Percentiles rank a stretch among this genome's conserved stretches.
Evolutionary conservation across 345 rosid species (phyloP).

Genomic region (Linum lewisii): DNA sequence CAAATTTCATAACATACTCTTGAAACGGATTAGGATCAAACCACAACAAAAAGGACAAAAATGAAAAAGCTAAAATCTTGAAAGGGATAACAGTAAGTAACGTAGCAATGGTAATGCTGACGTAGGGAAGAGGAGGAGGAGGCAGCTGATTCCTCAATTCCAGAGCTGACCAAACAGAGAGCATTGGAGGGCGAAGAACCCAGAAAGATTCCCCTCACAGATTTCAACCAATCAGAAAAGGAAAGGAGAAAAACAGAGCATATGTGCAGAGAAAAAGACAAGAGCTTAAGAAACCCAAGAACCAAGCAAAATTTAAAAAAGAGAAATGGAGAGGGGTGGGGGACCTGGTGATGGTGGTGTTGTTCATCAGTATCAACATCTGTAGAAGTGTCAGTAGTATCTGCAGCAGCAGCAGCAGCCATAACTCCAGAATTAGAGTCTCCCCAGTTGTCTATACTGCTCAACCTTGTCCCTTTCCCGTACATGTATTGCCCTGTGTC

Average conservation of each 20-base stretch:
- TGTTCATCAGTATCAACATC: neutral
- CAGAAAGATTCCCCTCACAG: neutral
- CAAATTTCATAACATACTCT: too few species aligned
- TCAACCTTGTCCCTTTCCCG: neutral
- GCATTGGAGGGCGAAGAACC: slow-evolving; percentile 16
- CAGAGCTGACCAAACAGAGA: slow-evolving; percentile 27
- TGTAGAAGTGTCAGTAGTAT: neutral
- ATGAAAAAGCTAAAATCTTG: slow-evolving; percentile 2
- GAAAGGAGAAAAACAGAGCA: neutral
- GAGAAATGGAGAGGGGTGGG: too few species aligned
- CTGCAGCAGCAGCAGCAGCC: neutral
- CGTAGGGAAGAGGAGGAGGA: neutral
- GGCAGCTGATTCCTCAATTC: slow-evolving; percentile 14
- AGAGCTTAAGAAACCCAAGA: neutral
- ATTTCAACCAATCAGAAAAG: neutral
- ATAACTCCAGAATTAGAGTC: neutral
- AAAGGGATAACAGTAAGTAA: slow-evolving; percentile 1
- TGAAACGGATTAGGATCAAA: slow-evolving; percentile 10
- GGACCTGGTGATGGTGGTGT: neutral
- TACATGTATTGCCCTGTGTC: slow-evolving; percentile 33
- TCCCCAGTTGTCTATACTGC: neutral
- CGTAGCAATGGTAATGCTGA: neutral
- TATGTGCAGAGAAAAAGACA: neutral
- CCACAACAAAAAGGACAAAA: slow-evolving; percentile 8
- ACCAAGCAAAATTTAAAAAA: neutral